A percentile compares a stretch with the other conserved stretches of the same genome.
These are phyloP conservation scores for Meira nashicola DNA, from an alignment of 1,284 basidiomycete species.

Conservation along the genomic window DNA sequence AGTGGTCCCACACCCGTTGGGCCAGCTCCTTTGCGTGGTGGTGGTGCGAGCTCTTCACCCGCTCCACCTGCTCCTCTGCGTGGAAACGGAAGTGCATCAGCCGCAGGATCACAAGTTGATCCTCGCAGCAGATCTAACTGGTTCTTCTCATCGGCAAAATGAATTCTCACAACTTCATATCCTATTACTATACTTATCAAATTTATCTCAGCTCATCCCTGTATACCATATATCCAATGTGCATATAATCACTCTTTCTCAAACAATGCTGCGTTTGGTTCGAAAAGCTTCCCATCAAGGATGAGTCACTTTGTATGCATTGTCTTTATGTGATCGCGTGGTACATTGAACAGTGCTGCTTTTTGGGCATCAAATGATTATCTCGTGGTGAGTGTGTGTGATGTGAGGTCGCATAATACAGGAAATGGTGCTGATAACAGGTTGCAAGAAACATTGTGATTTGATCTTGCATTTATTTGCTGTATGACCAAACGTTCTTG, in stretches of 20 bases:
- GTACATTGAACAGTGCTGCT: too few species aligned
- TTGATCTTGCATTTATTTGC: conserved; percentile 23
- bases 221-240: too few species aligned
- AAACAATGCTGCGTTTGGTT: background rate
- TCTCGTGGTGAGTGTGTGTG: background rate
- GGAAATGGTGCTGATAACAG: too few species aligned
- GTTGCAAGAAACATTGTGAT: too few species aligned
- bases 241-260: background rate
- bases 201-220: background rate
- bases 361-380: background rate
- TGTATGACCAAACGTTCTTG: conserved; percentile 43
- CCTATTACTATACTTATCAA: background rate
- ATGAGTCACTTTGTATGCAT: too few species aligned
- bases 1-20: background rate
- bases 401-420: background rate
- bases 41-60: background rate
- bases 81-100: conserved; percentile 7
- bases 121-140: conserved; percentile 12
- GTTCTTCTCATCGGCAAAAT: conserved; percentile 18
- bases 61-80: background rate
- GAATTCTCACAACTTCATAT: background rate
- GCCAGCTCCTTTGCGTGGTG: background rate
- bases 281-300: background rate
- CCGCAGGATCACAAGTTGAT: background rate
- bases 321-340: too few species aligned